A percentile compares a stretch with the other conserved stretches of the same genome.
Conservation (phyloP, 805 yeast species). For the Kuraishia capsulata region DNA sequence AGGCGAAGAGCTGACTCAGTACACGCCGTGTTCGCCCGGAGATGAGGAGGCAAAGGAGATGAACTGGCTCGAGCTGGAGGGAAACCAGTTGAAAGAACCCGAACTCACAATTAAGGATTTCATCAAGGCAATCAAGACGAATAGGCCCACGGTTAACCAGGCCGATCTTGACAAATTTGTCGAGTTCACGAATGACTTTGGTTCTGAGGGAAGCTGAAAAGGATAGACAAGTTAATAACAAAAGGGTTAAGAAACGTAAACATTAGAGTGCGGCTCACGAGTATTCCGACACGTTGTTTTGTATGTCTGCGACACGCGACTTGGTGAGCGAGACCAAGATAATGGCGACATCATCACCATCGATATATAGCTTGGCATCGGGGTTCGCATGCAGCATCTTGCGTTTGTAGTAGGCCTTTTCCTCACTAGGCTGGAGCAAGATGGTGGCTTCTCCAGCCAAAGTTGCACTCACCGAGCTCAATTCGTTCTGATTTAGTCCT, state of each 20-base stretch:
- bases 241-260: neutral
- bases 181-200: constrained; percentile 89
- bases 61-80: constrained; percentile 88
- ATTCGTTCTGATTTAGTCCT: constrained; percentile 68
- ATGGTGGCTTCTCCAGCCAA: constrained; percentile 63
- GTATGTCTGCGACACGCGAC: constrained; percentile 74
- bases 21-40: constrained; percentile 98
- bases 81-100: constrained; percentile 87
- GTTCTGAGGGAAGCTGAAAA: constrained; percentile 95
- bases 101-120: constrained; percentile 85
- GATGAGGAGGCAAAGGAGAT: constrained; percentile 76
- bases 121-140: constrained; percentile 80
- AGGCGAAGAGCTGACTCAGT: constrained; percentile 30
- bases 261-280: neutral
- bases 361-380: constrained; percentile 61
- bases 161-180: constrained; percentile 75
- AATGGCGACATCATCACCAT: constrained; percentile 54
- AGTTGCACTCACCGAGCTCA: constrained; percentile 77
- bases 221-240: constrained; percentile 2
- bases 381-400: constrained; percentile 56
- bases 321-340: constrained; percentile 55
- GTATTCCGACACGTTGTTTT: constrained; percentile 40
- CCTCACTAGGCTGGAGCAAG: constrained; percentile 31
- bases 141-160: constrained; percentile 91
- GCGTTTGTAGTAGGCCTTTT: constrained; percentile 51